These are phyloP conservation scores for Coccomyxa sp. DNA, from an alignment of 139 green algal species.

Conservation along the genomic window DNA sequence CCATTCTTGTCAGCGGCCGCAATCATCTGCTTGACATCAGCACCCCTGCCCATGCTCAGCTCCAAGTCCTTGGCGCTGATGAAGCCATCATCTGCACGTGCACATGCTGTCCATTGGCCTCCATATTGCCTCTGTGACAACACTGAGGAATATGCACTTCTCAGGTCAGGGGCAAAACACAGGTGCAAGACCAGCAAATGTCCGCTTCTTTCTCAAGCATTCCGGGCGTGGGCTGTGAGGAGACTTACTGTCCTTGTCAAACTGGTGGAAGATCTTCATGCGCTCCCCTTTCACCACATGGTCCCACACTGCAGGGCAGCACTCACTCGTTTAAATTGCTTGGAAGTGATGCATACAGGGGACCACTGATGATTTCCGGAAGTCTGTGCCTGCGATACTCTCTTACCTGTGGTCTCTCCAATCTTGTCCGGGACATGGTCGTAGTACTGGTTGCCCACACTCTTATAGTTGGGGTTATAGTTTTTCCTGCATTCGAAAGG, in stretches of 20 bases:
- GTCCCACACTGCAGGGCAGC: not conserved
- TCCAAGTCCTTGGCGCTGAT: not conserved
- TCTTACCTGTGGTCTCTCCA: not conserved
- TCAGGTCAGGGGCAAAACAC: too few relatives aligned
- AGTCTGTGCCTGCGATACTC: too few relatives aligned
- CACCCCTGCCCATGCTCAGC: not conserved
- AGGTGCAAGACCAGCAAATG: not conserved
- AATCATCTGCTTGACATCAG: conserved; percentile 4
- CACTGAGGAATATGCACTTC: too few relatives aligned
- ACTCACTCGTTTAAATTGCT: too few relatives aligned
- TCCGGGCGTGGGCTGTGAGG: not conserved
- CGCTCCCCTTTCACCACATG: not conserved
- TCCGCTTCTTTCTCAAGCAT: not conserved
- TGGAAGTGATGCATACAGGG: too few relatives aligned
- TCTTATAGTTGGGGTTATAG: not conserved
- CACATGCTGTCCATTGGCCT: too few relatives aligned
- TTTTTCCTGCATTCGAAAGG: conserved; percentile 3
- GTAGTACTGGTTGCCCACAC: not conserved
- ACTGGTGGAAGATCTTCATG: conserved; percentile 1
- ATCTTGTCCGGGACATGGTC: not conserved
- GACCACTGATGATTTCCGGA: too few relatives aligned
- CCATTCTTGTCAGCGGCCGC: not conserved
- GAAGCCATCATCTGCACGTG: not conserved
- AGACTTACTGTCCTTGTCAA: conserved; percentile 1
- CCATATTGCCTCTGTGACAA: too few relatives aligned